Evolutionary conservation across 2,329 filamentous ascomycete species (phyloP).

Genomic region (Fusarium chaquense): DNA sequence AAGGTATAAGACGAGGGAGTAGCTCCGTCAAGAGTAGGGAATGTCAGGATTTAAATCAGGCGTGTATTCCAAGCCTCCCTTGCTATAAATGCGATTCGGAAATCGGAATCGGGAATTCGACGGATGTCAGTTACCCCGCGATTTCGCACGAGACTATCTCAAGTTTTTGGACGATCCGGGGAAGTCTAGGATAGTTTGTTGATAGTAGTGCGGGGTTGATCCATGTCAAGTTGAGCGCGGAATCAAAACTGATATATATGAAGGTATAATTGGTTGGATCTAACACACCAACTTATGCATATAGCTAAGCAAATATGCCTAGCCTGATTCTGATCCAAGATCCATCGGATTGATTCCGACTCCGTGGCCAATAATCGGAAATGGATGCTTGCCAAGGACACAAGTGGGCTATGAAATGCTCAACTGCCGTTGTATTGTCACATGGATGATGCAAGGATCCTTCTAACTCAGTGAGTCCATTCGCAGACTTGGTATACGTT

Average conservation of each 20-base stretch:
- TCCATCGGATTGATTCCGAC: neutral
- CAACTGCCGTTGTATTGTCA: neutral
- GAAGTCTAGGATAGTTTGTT: neutral
- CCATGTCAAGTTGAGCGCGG: neutral
- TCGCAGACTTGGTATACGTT: neutral
- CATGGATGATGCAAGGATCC: neutral
- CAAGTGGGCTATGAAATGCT: neutral
- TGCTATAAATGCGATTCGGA: neutral
- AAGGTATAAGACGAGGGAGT: neutral
- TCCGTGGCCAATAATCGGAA: neutral
- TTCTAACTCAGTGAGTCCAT: rapidly evolving
- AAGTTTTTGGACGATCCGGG: neutral
- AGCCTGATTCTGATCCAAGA: neutral
- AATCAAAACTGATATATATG: neutral
- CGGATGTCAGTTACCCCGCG: neutral
- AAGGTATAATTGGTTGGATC: neutral
- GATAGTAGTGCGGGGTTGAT: neutral
- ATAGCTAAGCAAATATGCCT: neutral
- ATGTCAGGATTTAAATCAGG: neutral
- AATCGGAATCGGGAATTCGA: neutral
- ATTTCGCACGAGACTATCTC: neutral
- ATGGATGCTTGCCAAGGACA: neutral
- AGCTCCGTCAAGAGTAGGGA: rapidly evolving
- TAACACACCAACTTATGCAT: neutral
- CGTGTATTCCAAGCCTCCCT: rapidly evolving